Base-by-base conservation (phyloP, 352 stramenopile genomes). In the Pythium apleroticum region DNA sequence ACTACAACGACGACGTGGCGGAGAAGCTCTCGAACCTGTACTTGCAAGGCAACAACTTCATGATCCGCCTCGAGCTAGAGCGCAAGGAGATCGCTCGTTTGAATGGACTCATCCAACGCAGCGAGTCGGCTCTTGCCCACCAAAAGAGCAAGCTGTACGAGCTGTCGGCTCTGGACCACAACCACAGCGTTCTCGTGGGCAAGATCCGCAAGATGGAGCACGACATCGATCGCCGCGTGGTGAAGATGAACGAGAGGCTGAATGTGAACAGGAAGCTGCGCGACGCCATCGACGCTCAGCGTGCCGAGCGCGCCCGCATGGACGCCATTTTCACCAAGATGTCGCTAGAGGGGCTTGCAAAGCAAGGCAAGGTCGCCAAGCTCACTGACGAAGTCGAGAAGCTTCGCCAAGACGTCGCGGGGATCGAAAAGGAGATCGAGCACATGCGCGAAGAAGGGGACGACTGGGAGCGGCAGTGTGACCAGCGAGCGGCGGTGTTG, bases 191-290 rank as follows among this genome's bases (percentile, higher is more conserved):
- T 14, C 73, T 93, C 22, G 69, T 92, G 11, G 74, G 68, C 1
- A 75, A 82, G 30, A 75, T 91, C 2, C 80, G 86, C 59, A 93
- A 93, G 39, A 88, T 95, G 75, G 81, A 95, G 72, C 77, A 89
- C 52, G 86, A 95, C 11, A 86, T 93, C 10, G 86, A 95, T 62
- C 84, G 84, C 4, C 81, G 84, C 1, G 84, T 95, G 41, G 79
- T 95, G 30, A 90, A 90, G 30, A 85, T 95, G 73, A 95, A 95
- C 57, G 86, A 93, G 48, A 85, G 83, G 17, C 78, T 95, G 22
- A 83, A 78, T 27, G 70, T 62, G 33, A 95, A 91, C 62, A 78
- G 84, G 15, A 78, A 80, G 24, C 63, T 95, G 31, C 74, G 84
- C 11, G 72, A 89, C 20, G 69, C 41, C 2, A 86, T 95, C 50